Evolutionary conservation across 345 rosid genomes (phyloP), one percentile per base, ranked within the genome.

Genomic region (Mercurialis annua): DNA sequence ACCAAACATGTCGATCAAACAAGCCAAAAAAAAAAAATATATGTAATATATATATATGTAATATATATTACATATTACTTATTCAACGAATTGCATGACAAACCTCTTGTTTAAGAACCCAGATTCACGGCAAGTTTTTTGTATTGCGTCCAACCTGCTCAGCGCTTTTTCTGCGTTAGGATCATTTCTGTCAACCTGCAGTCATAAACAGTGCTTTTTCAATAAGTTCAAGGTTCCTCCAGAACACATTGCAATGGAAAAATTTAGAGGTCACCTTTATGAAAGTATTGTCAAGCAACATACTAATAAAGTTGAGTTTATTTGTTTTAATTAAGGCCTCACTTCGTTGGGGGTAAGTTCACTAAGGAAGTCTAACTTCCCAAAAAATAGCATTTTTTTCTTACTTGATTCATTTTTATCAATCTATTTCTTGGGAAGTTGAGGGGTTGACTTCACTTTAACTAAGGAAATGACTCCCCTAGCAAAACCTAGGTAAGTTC

Each of bases 91-190:
- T 23, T 17, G 20, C 59, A 21, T n/a, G 64, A 14, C 68, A 9
- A 50, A 86, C 97, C 97, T 89, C 76, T 72, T 82, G 53, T 56
- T 73, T 61, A 87, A 76, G 30, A 76, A 59, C 47, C 96, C 92
- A 15, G 87, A 82, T 31, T 86, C 82, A 73, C 52, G 74, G 87
- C 97, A 90, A 30, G 78, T 42, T 70, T 86, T 82, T 80, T 82
- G 85, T 44, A 83, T 66, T 8, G 86, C 87, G 70, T 90, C 94
- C 30, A 93, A 72, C 65, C 84, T 80, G 67, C 73, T 81, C 60
- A 82, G 61, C 38, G 92, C 86, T 70, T 80, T 86, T 67, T 72
- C 62, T 31, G 87, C 90, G 79, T 81, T 87, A 8, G 97, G 98
- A 69, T 90, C 96, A 24, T 73, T 81, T 73, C 64, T 77, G 76